phyloP scores from a whole-genome alignment of 306 rosid genomes.

The Lagenaria siceraria region DNA sequence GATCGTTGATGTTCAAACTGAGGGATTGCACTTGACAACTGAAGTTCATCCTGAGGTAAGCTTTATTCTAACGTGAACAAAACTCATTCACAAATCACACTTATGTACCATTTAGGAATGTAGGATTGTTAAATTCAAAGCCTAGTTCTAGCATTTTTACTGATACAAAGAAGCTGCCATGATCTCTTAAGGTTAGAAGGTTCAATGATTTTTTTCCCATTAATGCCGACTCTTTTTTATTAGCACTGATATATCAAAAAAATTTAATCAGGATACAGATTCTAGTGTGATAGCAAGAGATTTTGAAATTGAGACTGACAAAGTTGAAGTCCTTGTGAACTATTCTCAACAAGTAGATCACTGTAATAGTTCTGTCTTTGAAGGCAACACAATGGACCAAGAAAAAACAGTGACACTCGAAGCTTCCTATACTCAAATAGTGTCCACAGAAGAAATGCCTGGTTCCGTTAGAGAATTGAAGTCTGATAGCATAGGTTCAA shows the following conservation, averaged over 20 bases:
- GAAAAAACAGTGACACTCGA: constrained; percentile 17
- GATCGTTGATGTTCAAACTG: constrained; percentile 25
- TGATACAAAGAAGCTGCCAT: background rate
- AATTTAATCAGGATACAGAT: constrained; percentile 20
- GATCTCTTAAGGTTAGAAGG: background rate
- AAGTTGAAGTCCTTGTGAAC: constrained; percentile 21
- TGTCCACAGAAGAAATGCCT: constrained; percentile 15
- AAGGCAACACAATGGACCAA: constrained; percentile 17
- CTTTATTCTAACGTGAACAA: background rate
- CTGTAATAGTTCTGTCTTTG: constrained; percentile 16
- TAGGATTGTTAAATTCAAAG: background rate
- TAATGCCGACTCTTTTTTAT: background rate
- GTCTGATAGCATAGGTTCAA: constrained; percentile 12
- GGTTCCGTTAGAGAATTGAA: constrained; percentile 29
- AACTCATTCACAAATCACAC: background rate
- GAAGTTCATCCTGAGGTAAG: constrained; percentile 42
- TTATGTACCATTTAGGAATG: background rate
- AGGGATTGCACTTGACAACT: constrained; percentile 19
- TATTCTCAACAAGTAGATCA: constrained; percentile 16
- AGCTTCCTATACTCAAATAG: constrained; percentile 19
- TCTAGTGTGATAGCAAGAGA: constrained; percentile 12
- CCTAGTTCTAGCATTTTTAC: background rate
- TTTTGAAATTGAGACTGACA: constrained; percentile 21
- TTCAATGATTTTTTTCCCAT: too few relatives aligned
- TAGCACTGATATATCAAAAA: constrained; percentile 10